A percentile compares a stretch with the other conserved stretches of the same genome.
Evolutionary conservation across 148 eudicot species (phyloP).

Genomic region (Silene uniflora): DNA sequence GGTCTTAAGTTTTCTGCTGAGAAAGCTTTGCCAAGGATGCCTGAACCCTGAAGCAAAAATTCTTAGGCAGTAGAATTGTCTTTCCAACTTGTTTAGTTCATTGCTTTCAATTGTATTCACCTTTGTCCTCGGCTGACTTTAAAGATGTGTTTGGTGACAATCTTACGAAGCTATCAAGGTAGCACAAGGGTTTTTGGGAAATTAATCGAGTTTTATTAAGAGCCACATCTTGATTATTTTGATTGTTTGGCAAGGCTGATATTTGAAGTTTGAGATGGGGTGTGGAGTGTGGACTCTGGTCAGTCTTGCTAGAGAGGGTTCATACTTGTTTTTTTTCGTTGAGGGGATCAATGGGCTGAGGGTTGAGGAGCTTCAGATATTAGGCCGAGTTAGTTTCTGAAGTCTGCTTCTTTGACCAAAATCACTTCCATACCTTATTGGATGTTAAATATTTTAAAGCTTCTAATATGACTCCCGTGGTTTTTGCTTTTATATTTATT

Average conservation of each 20-base stretch:
- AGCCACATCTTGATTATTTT: background rate
- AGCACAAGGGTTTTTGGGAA: background rate
- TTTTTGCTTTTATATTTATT: background rate
- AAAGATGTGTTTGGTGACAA: background rate
- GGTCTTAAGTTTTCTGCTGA: too few relatives aligned
- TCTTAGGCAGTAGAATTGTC: too few relatives aligned
- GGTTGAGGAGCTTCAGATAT: background rate
- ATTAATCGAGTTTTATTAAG: background rate
- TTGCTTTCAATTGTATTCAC: background rate
- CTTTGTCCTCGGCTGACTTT: background rate
- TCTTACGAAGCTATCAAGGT: background rate
- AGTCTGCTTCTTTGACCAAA: background rate
- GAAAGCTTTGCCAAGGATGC: too few relatives aligned
- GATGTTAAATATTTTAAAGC: background rate
- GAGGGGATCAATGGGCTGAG: too few relatives aligned
- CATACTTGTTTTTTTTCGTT: background rate
- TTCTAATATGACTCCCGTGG: background rate
- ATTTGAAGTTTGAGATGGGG: background rate
- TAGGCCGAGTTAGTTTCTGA: background rate
- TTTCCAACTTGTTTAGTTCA: too few relatives aligned
- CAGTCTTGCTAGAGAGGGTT: too few relatives aligned
- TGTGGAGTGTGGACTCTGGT: background rate
- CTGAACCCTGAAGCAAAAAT: too few relatives aligned
- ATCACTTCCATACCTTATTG: too few relatives aligned
- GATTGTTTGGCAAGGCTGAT: background rate